Conservation (phyloP, 202 grass and related monocot species). For the Setaria viridis region DNA sequence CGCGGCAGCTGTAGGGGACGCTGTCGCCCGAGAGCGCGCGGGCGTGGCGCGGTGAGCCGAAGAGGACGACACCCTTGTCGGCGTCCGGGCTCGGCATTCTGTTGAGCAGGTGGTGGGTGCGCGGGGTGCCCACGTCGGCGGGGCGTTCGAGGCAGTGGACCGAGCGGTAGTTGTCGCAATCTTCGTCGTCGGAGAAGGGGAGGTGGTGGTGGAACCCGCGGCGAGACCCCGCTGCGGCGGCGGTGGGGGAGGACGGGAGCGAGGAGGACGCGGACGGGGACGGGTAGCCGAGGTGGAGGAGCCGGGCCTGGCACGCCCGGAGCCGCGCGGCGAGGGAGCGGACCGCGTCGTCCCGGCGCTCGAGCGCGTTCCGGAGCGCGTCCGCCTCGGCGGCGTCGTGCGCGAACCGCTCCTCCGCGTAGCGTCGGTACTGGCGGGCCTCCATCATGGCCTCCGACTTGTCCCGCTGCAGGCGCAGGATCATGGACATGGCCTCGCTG, state of each 20-base stretch:
- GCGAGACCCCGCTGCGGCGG: neutral
- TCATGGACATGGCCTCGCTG: conserved; percentile 84
- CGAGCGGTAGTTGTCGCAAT: neutral
- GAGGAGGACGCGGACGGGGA: neutral
- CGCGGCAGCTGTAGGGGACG: neutral
- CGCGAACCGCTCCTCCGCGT: conserved; percentile 77
- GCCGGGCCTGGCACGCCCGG: conserved; percentile 44
- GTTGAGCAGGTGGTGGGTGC: conserved; percentile 64
- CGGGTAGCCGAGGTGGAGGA: conserved; percentile 52
- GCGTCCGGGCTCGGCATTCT: conserved; percentile 32
- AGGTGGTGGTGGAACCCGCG: neutral
- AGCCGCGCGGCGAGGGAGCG: conserved; percentile 50
- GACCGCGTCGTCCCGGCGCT: conserved; percentile 45
- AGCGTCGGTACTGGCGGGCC: conserved; percentile 70
- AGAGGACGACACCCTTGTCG: conserved; percentile 35
- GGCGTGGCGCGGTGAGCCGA: conserved; percentile 31
- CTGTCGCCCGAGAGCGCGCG: conserved; percentile 36
- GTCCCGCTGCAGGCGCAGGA: conserved; percentile 87
- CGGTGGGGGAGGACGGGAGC: neutral
- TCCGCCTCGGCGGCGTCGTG: conserved; percentile 57
- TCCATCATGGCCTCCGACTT: conserved; percentile 88
- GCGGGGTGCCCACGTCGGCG: conserved; percentile 50
- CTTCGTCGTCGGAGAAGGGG: neutral
- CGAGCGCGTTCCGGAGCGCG: conserved; percentile 56
- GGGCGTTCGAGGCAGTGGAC: conserved; percentile 24